Evolutionary conservation across 1,139 yeast species (phyloP).

Genomic region (Candida sojae): DNA sequence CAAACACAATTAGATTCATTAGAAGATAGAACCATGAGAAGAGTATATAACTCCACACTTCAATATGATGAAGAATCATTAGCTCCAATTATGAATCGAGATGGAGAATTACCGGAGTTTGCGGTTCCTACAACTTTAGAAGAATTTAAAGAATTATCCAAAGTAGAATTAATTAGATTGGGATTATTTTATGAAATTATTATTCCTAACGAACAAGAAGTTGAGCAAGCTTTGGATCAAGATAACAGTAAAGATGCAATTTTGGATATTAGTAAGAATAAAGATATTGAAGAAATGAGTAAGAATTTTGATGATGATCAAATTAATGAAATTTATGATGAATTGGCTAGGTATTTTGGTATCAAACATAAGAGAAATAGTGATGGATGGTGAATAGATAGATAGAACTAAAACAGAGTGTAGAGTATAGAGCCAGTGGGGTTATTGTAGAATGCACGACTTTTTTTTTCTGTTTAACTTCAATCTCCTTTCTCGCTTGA

Average conservation of each 20-base stretch:
- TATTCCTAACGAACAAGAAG: constrained; percentile 50
- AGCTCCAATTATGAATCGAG: constrained; percentile 53
- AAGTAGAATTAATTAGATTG: constrained; percentile 50
- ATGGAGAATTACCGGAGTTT: constrained; percentile 67
- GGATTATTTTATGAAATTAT: constrained; percentile 72
- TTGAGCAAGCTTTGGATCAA: constrained; percentile 27
- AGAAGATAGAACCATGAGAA: constrained; percentile 65
- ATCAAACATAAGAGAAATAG: constrained; percentile 53
- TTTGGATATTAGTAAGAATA: constrained; percentile 9
- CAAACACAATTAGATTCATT: constrained; percentile 80
- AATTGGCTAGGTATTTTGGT: constrained; percentile 71
- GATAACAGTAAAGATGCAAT: constrained; percentile 8
- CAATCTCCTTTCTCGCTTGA: background rate
- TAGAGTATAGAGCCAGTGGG: too few species aligned
- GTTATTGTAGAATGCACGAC: background rate
- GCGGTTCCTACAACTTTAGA: constrained; percentile 63
- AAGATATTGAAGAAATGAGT: constrained; percentile 44
- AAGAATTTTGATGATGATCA: constrained; percentile 28
- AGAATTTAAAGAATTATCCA: constrained; percentile 50
- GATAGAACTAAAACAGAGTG: too few species aligned
- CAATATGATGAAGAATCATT: constrained; percentile 19
- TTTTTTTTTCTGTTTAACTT: background rate
- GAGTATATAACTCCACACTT: constrained; percentile 37
- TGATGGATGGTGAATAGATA: constrained; percentile 44
- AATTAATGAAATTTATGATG: constrained; percentile 55